Conservation (phyloP, 345 rosid species). For the Syzygium grande region DNA sequence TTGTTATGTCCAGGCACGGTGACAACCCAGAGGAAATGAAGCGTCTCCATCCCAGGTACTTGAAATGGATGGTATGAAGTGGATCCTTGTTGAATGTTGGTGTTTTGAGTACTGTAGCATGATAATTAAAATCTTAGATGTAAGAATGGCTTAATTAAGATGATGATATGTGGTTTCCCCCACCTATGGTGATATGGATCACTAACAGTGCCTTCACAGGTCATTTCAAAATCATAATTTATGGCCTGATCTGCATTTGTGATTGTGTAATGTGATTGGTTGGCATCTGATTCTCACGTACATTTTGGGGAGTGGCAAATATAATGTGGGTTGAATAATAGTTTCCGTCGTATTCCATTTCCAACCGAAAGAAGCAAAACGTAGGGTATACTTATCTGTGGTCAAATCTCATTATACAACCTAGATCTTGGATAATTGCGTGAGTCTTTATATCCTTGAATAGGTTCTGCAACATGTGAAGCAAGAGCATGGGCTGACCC, state of each 20-base stretch:
- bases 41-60: constrained; percentile 73
- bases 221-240: background rate
- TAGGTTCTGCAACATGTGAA: background rate
- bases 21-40: constrained; percentile 43
- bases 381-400: background rate
- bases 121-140: background rate
- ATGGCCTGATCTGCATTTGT: background rate
- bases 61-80: background rate
- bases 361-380: background rate
- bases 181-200: background rate
- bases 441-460: background rate
- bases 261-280: background rate
- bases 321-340: background rate
- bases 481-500: background rate
- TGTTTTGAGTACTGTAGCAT: background rate
- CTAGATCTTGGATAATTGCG: background rate
- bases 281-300: background rate
- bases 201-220: background rate
- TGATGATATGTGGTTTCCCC: background rate
- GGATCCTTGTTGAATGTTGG: background rate
- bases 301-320: background rate
- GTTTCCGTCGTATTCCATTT: background rate
- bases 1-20: constrained; percentile 55
- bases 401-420: background rate
- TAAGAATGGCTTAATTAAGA: background rate